phyloP scores from a whole-genome alignment of 805 yeast species.

The Metschnikowia shivogae region DNA sequence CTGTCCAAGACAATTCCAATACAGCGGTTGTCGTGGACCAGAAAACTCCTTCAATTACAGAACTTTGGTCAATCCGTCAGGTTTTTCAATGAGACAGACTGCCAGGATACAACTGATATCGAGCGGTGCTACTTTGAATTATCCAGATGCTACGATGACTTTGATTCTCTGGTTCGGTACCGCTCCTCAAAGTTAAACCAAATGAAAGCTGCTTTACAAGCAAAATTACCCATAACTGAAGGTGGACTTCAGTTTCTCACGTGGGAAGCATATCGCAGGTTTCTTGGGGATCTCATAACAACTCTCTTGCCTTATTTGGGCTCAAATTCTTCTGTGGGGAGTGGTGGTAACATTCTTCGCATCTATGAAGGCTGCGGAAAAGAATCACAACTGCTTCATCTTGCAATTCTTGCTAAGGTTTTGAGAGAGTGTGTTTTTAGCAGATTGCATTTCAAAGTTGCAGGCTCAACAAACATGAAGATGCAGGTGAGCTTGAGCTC shows the following conservation, averaged over 20 bases:
- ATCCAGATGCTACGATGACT: conserved; percentile 14
- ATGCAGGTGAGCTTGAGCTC: conserved; percentile 4
- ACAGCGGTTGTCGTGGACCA: conserved; percentile 10
- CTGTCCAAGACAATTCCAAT: conserved; percentile 1
- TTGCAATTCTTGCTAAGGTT: conserved; percentile 12
- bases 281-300: conserved; percentile 1
- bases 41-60: conserved; percentile 12
- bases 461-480: not conserved
- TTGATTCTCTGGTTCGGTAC: conserved; percentile 5
- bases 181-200: conserved; percentile 4
- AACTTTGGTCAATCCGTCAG: conserved; percentile 8
- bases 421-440: conserved; percentile 10
- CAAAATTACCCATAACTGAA: conserved; percentile 3
- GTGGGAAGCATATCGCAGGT: not conserved
- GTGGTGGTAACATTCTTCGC: conserved; percentile 13
- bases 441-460: conserved; percentile 1
- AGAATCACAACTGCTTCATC: conserved; percentile 6
- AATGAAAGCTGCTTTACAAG: conserved; percentile 4
- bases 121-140: conserved; percentile 15
- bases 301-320: conserved; percentile 5
- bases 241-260: conserved; percentile 7
- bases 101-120: conserved; percentile 1
- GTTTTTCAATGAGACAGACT: conserved; percentile 5
- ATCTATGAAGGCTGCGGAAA: conserved; percentile 11
- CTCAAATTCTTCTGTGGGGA: conserved; percentile 1